Conservation (phyloP, 441 rosid genomes). For the Gossypium trilobum region DNA sequence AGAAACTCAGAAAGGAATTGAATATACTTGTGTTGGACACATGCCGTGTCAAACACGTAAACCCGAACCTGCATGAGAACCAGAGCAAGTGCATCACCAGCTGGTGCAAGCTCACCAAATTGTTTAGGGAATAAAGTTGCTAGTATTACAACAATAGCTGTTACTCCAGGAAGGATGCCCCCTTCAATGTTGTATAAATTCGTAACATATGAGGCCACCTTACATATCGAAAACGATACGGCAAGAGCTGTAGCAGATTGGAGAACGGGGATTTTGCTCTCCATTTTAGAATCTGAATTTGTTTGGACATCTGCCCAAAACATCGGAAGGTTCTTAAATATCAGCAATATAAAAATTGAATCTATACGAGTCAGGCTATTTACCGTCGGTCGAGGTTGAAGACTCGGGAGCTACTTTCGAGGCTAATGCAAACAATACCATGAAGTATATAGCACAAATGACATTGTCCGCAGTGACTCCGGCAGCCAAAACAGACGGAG, state of each 20-base stretch:
- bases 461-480: slow-evolving; percentile 80
- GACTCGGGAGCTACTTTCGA: slow-evolving; percentile 52
- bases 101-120: slow-evolving; percentile 45
- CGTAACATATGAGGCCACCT: slow-evolving; percentile 39
- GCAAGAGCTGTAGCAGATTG: slow-evolving; percentile 49
- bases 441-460: slow-evolving; percentile 51
- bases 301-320: slow-evolving; percentile 31
- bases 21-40: background rate
- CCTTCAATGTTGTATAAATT: slow-evolving; percentile 45
- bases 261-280: slow-evolving; percentile 37
- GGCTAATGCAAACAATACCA: slow-evolving; percentile 57
- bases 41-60: too few relatives aligned
- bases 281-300: slow-evolving; percentile 23
- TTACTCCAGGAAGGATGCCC: slow-evolving; percentile 52
- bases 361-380: background rate
- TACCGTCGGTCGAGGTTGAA: slow-evolving; percentile 34
- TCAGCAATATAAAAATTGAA: background rate
- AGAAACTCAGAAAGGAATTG: background rate
- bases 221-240: slow-evolving; percentile 55
- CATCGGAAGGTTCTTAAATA: background rate
- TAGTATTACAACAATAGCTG: slow-evolving; percentile 48
- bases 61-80: slow-evolving; percentile 51
- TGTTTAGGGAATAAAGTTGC: slow-evolving; percentile 54
- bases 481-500: slow-evolving; percentile 72
- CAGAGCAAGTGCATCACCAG: slow-evolving; percentile 48